Evolutionary conservation across 495 filamentous ascomycete species (phyloP).

Genomic region (Podospora fimiseda): DNA sequence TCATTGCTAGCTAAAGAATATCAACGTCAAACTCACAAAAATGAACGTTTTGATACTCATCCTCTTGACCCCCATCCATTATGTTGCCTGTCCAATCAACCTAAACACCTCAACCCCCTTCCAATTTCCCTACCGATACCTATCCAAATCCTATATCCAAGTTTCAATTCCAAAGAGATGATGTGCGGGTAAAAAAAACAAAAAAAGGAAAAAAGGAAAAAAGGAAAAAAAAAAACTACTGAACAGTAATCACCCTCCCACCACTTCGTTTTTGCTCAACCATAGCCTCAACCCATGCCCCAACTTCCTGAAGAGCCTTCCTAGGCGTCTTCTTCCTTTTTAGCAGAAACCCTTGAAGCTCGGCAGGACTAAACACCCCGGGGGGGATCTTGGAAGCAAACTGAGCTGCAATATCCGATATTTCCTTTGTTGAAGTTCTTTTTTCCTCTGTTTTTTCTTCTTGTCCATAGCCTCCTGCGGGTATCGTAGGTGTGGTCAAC

Average conservation of each 20-base stretch:
- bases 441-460: no score
- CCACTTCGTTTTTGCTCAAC: conserved; percentile 38
- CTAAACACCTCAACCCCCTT: no score
- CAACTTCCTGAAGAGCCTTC: conserved; percentile 50
- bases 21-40: no score
- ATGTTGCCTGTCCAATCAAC: no score
- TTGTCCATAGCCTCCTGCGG: no score
- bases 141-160: no score
- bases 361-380: conserved; percentile 55
- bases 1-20: no score
- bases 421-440: conserved; percentile 21
- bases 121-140: no score
- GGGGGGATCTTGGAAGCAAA: conserved; percentile 46
- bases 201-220: not conserved
- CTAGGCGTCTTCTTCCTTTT: conserved; percentile 57
- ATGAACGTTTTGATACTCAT: no score
- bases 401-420: conserved; percentile 33
- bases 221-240: conserved; percentile 15
- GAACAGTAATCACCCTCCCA: conserved; percentile 32
- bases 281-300: conserved; percentile 48
- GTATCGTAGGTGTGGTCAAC: no score
- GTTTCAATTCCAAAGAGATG: no score
- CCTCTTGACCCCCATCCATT: no score
- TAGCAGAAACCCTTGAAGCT: conserved; percentile 65
- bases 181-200: conserved; percentile 3